Conservation (phyloP, 2,329 filamentous ascomycete genomes). For the Arthrobotrys entomopaga region DNA sequence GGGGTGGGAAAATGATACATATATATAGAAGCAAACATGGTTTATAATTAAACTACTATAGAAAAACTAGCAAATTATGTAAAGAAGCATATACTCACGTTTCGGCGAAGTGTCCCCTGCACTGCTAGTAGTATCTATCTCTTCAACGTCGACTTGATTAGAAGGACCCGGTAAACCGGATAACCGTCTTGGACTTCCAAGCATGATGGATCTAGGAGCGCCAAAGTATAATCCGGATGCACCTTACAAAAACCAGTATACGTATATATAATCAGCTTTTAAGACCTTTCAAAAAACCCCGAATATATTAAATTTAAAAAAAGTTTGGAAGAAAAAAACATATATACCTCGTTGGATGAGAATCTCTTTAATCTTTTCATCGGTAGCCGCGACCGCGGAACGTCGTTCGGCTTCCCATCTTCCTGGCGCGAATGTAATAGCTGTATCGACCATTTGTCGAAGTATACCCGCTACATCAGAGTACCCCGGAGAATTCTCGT, state of each 20-base stretch:
- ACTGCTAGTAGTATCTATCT: conserved; percentile 34
- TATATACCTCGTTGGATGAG: conserved; percentile 49
- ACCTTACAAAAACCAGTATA: conserved; percentile 36
- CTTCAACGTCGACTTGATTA: conserved; percentile 38
- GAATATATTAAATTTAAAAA: too few relatives aligned
- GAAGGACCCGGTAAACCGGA: conserved; percentile 21
- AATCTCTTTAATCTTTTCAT: conserved; percentile 54
- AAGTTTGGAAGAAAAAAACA: too few relatives aligned
- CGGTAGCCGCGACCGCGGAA: conserved; percentile 47
- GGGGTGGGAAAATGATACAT: conserved; percentile 8
- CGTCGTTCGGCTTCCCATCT: conserved; percentile 55
- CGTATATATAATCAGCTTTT: too few relatives aligned
- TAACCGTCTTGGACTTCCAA: conserved; percentile 35
- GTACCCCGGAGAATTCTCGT: conserved; percentile 73
- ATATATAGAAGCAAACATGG: conserved; percentile 26
- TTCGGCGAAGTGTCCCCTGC: conserved; percentile 19
- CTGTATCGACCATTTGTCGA: conserved; percentile 50
- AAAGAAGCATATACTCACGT: conserved; percentile 37
- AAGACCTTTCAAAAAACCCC: too few relatives aligned
- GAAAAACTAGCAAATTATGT: conserved; percentile 2
- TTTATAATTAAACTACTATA: conserved; percentile 10
- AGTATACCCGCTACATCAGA: conserved; percentile 66
- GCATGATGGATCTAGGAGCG: conserved; percentile 46
- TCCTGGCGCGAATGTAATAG: conserved; percentile 61
- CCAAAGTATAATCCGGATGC: conserved; percentile 49